phyloP scores from a whole-genome alignment of 2,329 filamentous ascomycete species.

The Teratosphaeria nubilosa region DNA sequence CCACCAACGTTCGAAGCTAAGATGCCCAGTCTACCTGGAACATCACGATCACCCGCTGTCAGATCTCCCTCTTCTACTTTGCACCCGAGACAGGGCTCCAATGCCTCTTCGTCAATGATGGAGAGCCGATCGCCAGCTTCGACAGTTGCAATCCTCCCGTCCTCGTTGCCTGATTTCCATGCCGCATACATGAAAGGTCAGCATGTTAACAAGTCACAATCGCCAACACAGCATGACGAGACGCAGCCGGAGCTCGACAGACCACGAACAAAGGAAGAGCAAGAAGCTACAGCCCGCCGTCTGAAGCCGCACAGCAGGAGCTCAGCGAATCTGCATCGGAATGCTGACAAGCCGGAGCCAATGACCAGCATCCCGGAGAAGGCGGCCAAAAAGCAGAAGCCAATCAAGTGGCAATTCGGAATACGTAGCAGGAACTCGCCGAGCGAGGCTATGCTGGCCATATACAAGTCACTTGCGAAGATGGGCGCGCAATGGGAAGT shows the following conservation, averaged over 20 bases:
- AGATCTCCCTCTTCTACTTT: conserved; percentile 9
- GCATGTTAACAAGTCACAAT: conserved; percentile 26
- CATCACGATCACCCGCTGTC: conserved; percentile 6
- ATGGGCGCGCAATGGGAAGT: conserved; percentile 82
- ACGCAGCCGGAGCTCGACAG: conserved; percentile 33
- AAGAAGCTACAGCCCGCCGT: conserved; percentile 68
- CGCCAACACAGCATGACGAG: conserved; percentile 29
- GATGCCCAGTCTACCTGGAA: conserved; percentile 24
- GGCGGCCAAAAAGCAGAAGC: conserved; percentile 39
- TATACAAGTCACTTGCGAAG: conserved; percentile 82
- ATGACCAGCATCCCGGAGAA: conserved; percentile 44
- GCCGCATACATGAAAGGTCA: conserved; percentile 75
- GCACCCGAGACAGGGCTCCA: conserved; percentile 35
- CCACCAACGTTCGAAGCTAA: conserved; percentile 38
- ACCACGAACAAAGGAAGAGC: conserved; percentile 49
- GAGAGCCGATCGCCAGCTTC: conserved; percentile 44
- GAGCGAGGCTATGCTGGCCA: conserved; percentile 86
- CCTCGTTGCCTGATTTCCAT: conserved; percentile 82
- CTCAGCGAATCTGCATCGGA: conserved; percentile 16
- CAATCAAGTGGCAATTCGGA: conserved; percentile 94
- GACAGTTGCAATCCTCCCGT: conserved; percentile 85
- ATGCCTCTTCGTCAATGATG: conserved; percentile 28
- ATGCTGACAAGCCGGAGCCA: conserved; percentile 38
- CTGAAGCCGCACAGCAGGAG: conserved; percentile 78
- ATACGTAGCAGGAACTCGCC: conserved; percentile 91